phyloP scores from a whole-genome alignment of 805 yeast species.

The Debaryomyces castellii region DNA sequence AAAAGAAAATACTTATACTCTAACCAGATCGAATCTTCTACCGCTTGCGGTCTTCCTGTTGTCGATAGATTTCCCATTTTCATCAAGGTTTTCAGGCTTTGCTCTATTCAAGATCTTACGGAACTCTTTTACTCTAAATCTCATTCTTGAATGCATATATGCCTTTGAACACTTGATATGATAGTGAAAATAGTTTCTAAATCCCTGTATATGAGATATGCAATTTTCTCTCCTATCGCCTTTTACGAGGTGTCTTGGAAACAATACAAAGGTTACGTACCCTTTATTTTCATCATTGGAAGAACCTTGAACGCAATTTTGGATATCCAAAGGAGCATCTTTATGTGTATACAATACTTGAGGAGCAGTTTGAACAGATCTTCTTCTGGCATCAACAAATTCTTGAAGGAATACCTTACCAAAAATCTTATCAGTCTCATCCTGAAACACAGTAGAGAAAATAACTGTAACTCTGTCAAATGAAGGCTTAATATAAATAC shows the following conservation, averaged over 20 bases:
- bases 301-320: conserved; percentile 31
- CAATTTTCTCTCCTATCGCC: conserved; percentile 77
- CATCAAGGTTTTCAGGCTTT: conserved; percentile 85
- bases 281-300: conserved; percentile 47
- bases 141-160: conserved; percentile 97
- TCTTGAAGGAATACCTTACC: conserved; percentile 90
- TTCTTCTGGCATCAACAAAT: conserved; percentile 92
- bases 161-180: conserved; percentile 99
- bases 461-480: conserved; percentile 96
- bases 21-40: conserved; percentile 52
- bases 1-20: conserved; percentile 8
- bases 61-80: conserved; percentile 49
- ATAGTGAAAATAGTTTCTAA: conserved; percentile 96
- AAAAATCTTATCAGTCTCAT: conserved; percentile 91
- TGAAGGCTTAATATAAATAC: conserved; percentile 86
- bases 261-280: conserved; percentile 67
- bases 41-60: conserved; percentile 72
- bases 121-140: conserved; percentile 91
- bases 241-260: conserved; percentile 72
- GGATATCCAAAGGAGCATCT: conserved; percentile 87
- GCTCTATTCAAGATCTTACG: conserved; percentile 95
- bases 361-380: conserved; percentile 96
- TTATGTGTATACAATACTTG: conserved; percentile 89
- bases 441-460: conserved; percentile 91
- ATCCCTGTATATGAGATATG: conserved; percentile 85